These are phyloP conservation scores for Plantago elongata DNA, from an alignment of 257 asterid genomes.

Conservation along the genomic window DNA sequence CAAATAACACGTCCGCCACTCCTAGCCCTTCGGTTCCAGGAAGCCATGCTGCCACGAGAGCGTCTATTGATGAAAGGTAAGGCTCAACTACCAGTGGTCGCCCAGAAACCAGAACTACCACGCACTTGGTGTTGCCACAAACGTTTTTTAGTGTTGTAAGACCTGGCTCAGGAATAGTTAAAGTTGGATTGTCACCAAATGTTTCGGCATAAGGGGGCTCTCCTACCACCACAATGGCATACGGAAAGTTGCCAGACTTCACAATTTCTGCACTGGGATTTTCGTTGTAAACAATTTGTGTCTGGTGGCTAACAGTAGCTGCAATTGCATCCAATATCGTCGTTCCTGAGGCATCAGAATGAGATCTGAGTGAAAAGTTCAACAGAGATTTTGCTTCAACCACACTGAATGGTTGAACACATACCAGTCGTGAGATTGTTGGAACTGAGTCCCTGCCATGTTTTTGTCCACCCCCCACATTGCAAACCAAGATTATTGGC, in stretches of 20 bases:
- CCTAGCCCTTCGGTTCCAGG: slow-evolving; percentile 71
- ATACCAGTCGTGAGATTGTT: slow-evolving; percentile 38
- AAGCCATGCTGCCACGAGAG: slow-evolving; percentile 68
- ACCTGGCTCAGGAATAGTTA: slow-evolving; percentile 40
- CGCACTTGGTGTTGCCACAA: slow-evolving; percentile 43
- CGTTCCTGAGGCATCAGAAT: slow-evolving; percentile 29
- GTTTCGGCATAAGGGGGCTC: slow-evolving; percentile 49
- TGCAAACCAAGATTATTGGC: slow-evolving; percentile 47
- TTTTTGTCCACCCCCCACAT: slow-evolving; percentile 57
- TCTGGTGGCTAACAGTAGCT: slow-evolving; percentile 24
- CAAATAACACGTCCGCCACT: slow-evolving; percentile 52
- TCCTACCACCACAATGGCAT: slow-evolving; percentile 52
- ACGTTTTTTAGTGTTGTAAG: slow-evolving; percentile 28
- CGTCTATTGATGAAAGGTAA: slow-evolving; percentile 32
- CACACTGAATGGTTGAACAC: not conserved
- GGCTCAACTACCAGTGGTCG: slow-evolving; percentile 51
- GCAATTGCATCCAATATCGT: slow-evolving; percentile 38
- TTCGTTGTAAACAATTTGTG: slow-evolving; percentile 30
- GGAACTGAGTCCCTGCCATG: slow-evolving; percentile 48
- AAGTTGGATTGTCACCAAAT: slow-evolving; percentile 35
- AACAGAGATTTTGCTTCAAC: not conserved
- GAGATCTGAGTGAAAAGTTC: not conserved
- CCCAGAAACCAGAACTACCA: slow-evolving; percentile 48
- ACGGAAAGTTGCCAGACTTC: slow-evolving; percentile 30
- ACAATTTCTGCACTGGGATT: slow-evolving; percentile 26